Evolutionary conservation across 2,329 filamentous ascomycete genomes (phyloP).

Genomic region (Paecilomyces sp.): DNA sequence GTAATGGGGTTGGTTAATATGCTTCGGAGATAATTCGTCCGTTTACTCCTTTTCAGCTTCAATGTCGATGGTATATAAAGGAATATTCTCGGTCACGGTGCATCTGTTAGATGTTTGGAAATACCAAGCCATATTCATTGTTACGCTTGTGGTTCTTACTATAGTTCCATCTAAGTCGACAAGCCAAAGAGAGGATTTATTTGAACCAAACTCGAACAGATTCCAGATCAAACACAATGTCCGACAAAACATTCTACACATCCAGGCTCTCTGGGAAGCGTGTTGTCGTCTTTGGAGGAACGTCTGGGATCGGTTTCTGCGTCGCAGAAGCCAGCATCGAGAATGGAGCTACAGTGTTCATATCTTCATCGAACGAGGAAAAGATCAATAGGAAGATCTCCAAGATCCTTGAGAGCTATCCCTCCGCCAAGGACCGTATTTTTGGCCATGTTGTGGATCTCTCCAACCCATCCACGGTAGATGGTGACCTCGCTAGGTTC

Average conservation of each 20-base stretch:
- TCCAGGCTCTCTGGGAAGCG: background rate
- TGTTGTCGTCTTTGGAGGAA: background rate
- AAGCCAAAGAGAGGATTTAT: background rate
- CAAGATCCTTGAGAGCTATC: background rate
- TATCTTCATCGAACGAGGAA: background rate
- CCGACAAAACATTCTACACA: background rate
- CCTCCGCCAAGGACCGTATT: background rate
- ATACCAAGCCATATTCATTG: background rate
- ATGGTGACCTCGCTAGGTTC: background rate
- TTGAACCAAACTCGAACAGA: background rate
- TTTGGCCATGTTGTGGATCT: background rate
- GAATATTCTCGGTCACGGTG: background rate
- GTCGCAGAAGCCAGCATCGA: conserved; percentile 15
- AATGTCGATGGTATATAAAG: background rate
- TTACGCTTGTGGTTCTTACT: background rate
- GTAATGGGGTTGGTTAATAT: no score
- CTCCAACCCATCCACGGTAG: background rate
- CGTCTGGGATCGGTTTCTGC: conserved; percentile 6
- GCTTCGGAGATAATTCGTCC: background rate
- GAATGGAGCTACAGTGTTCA: background rate
- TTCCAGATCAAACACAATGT: background rate
- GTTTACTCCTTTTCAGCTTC: background rate
- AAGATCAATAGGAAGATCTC: background rate
- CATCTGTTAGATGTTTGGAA: background rate
- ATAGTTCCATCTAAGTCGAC: background rate